phyloP scores from a whole-genome alignment of 1,139 yeast genomes.

The Suhomyces panamericanus region DNA sequence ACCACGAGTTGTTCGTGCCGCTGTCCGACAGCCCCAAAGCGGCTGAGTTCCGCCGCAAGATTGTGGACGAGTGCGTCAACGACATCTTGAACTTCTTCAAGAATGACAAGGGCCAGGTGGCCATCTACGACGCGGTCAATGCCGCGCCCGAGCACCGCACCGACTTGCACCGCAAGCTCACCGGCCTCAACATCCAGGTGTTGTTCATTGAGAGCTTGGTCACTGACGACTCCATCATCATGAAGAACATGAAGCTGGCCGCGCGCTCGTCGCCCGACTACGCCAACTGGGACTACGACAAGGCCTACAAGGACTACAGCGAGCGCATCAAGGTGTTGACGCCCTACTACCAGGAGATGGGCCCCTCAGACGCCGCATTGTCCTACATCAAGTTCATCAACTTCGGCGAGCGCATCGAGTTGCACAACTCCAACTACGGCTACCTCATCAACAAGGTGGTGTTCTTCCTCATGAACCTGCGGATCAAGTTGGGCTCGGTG shows the following conservation, averaged over 20 bases:
- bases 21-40: constrained; percentile 56
- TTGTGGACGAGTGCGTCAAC: constrained; percentile 62
- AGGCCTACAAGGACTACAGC: constrained; percentile 62
- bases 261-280: constrained; percentile 92
- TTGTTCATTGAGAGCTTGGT: constrained; percentile 86
- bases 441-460: constrained; percentile 87
- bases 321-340: constrained; percentile 53
- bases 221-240: constrained; percentile 68
- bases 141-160: constrained; percentile 70
- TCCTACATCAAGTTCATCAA: constrained; percentile 82
- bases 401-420: constrained; percentile 83
- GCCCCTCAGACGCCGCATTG: constrained; percentile 49
- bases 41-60: constrained; percentile 53
- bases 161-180: constrained; percentile 55
- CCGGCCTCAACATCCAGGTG: constrained; percentile 64
- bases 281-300: constrained; percentile 63
- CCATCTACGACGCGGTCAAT: constrained; percentile 94
- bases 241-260: constrained; percentile 73
- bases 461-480: constrained; percentile 83
- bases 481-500: constrained; percentile 81
- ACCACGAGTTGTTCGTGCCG: constrained; percentile 71
- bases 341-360: constrained; percentile 55
- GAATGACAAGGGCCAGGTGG: constrained; percentile 84
- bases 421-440: constrained; percentile 81
- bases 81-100: constrained; percentile 75